phyloP scores from a whole-genome alignment of 2,329 filamentous ascomycete species.

The Diaporthe ilicicola region DNA sequence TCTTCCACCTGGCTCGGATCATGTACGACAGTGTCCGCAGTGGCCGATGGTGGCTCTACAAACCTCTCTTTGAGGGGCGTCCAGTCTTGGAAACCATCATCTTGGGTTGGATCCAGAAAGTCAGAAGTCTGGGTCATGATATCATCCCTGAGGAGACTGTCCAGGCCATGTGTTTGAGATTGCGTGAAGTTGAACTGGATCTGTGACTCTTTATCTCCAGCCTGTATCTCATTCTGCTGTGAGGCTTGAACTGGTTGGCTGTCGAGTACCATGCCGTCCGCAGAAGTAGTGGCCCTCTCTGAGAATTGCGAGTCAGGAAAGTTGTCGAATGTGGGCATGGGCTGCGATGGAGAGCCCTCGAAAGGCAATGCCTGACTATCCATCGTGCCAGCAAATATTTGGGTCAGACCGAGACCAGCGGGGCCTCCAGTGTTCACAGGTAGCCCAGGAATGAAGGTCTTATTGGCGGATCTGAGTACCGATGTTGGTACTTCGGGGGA shows the following conservation, averaged over 20 bases:
- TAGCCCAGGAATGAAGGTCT: conserved; percentile 75
- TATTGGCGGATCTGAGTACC: conserved; percentile 73
- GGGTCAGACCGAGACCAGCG: conserved; percentile 79
- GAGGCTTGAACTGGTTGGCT: conserved; percentile 48
- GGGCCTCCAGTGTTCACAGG: conserved; percentile 62
- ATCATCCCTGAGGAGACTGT: conserved; percentile 60
- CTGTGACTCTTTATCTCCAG: conserved; percentile 31
- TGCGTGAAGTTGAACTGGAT: conserved; percentile 68
- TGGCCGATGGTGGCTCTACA: conserved; percentile 70
- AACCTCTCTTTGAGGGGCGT: conserved; percentile 77
- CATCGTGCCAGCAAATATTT: conserved; percentile 92
- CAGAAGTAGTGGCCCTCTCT: conserved; percentile 62
- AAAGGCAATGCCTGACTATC: conserved; percentile 60
- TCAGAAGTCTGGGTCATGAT: conserved; percentile 71
- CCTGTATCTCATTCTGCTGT: conserved; percentile 46
- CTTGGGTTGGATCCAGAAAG: conserved; percentile 80
- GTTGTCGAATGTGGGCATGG: conserved; percentile 65
- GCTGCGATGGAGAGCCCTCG: conserved; percentile 51
- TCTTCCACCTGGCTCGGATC: conserved; percentile 40
- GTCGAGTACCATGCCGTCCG: conserved; percentile 61
- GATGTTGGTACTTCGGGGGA: conserved; percentile 69
- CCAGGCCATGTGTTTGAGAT: conserved; percentile 66
- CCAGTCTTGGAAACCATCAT: conserved; percentile 77
- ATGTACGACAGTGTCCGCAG: conserved; percentile 73
- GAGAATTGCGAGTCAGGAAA: conserved; percentile 70